Percentiles rank a stretch among this genome's conserved stretches.
Evolutionary conservation across 2,329 filamentous ascomycete species (phyloP).

Genomic region (Hypoxylon sp.): DNA sequence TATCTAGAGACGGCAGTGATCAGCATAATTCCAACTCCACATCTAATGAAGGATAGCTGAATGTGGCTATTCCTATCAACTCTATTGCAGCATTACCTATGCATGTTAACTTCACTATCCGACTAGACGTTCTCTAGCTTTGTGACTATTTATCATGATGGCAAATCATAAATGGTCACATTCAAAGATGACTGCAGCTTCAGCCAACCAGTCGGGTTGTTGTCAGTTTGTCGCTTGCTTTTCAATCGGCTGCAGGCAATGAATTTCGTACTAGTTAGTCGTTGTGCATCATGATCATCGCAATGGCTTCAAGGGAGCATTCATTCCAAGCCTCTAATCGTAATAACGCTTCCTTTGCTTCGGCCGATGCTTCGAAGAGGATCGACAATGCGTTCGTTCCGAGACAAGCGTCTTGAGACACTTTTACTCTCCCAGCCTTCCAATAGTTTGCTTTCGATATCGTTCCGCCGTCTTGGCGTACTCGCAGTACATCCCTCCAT

Average conservation of each 20-base stretch:
- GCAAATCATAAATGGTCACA: background rate
- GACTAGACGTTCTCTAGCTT: conserved; percentile 6
- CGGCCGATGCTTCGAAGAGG: background rate
- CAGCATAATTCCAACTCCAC: background rate
- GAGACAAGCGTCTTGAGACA: conserved; percentile 27
- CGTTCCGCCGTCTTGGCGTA: background rate
- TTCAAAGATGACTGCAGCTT: conserved; percentile 1
- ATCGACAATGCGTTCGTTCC: conserved; percentile 17
- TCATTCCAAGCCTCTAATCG: background rate
- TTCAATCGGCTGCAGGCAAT: conserved; percentile 14
- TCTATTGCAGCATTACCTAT: conserved; percentile 20
- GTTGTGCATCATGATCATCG: conserved; percentile 18
- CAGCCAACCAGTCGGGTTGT: conserved; percentile 10
- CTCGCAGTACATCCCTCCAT: background rate
- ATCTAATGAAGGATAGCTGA: conserved; percentile 10
- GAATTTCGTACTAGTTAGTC: conserved; percentile 11
- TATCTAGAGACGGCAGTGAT: conserved; percentile 27
- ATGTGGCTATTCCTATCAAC: background rate
- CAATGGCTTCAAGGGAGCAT: conserved; percentile 4
- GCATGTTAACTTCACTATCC: background rate
- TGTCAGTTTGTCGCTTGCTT: conserved; percentile 14
- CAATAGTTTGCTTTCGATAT: conserved; percentile 6
- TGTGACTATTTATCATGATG: background rate
- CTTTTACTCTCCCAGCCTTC: background rate
- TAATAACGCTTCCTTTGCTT: conserved; percentile 11